Percentiles rank a stretch among this genome's conserved stretches.
Conservation (phyloP, 2,329 filamentous ascomycete species). For the Cercospora sp. region DNA sequence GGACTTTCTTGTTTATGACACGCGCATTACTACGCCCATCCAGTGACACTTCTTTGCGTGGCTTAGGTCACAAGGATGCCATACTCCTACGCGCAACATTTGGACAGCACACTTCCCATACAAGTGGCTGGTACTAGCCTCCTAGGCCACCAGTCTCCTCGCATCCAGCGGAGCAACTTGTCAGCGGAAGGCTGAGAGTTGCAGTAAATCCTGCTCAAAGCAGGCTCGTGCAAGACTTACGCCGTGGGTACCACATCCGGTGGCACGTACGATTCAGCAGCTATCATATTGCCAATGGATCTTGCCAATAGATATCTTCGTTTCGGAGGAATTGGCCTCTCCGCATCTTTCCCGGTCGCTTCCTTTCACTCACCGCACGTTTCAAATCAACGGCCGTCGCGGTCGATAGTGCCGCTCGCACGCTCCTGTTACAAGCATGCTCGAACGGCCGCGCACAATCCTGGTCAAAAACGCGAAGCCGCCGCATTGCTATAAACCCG, state of each 20-base stretch:
- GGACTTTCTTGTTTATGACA: not conserved
- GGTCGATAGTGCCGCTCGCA: not conserved
- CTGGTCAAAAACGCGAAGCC: not conserved
- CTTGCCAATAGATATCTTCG: not conserved
- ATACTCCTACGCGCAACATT: not conserved
- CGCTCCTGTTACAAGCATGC: not conserved
- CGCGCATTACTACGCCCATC: not conserved
- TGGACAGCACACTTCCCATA: not conserved
- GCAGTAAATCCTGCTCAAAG: not conserved
- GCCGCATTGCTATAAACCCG: not conserved
- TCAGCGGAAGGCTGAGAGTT: not conserved
- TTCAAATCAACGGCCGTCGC: not conserved
- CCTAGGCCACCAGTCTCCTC: not conserved
- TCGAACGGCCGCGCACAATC: not conserved
- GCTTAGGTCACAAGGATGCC: not conserved
- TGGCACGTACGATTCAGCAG: not conserved
- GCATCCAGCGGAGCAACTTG: not conserved
- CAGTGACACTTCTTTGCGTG: not conserved
- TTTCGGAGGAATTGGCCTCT: not conserved
- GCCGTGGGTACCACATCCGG: not conserved
- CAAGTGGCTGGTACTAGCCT: not conserved
- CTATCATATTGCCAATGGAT: not conserved
- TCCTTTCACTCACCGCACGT: not conserved
- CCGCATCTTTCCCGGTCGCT: not conserved
- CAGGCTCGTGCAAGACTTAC: not conserved